These are phyloP conservation scores for Leccinum holopus DNA, from an alignment of 1,284 basidiomycete species.

Conservation along the genomic window DNA sequence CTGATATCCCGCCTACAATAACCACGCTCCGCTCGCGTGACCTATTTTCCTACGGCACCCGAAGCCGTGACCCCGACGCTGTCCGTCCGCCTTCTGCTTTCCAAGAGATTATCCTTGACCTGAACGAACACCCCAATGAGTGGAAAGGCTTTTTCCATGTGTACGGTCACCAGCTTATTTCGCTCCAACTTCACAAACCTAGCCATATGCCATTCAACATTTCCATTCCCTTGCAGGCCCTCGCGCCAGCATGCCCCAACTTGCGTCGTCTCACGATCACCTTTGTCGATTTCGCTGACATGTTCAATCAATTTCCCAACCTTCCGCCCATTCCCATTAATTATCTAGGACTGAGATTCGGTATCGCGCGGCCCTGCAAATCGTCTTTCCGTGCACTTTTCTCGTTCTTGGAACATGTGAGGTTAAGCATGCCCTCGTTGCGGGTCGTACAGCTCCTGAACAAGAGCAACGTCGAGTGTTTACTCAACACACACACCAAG, in stretches of 20 bases:
- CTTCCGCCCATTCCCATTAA: constrained; percentile 16
- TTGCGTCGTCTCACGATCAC: constrained; percentile 7
- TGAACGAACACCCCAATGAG: background rate
- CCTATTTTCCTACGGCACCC: background rate
- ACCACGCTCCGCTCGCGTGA: background rate
- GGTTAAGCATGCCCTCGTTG: constrained; percentile 20
- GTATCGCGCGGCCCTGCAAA: background rate
- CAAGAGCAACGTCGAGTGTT: constrained; percentile 17
- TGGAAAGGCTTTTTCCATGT: constrained; percentile 1
- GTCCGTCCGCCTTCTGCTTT: background rate
- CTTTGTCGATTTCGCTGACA: background rate
- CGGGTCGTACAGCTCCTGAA: constrained; percentile 24
- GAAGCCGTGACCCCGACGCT: background rate
- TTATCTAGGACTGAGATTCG: constrained; percentile 18
- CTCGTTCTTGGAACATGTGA: constrained; percentile 15
- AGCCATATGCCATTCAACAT: background rate
- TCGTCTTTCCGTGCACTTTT: constrained; percentile 17
- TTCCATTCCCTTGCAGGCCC: constrained; percentile 2
- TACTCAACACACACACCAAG: constrained; percentile 3
- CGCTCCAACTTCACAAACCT: constrained; percentile 10
- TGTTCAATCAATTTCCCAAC: background rate
- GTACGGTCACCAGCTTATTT: constrained; percentile 20
- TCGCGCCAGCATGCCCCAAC: constrained; percentile 18
- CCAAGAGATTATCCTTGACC: background rate
- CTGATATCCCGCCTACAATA: background rate